Base-by-base conservation (phyloP, 768 basidiomycete genomes). In the Phlebiopsis gigantea region DNA sequence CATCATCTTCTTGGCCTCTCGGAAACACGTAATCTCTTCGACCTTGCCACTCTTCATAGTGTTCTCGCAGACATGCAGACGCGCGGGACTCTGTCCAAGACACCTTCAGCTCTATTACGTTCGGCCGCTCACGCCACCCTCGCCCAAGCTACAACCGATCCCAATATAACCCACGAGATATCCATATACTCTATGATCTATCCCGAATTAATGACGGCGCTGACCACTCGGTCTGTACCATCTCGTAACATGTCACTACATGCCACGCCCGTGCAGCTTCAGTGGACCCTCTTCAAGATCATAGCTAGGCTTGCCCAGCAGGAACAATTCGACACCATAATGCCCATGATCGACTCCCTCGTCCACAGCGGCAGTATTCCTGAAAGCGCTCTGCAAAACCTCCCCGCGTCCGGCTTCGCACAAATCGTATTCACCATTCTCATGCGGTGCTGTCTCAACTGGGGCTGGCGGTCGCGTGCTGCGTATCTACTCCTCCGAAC, bases 361-460 rank as follows among this genome's bases (percentile, higher is more conserved):
- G 72, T 79, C 19, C 64, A 78, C 15, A 66, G 62, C 15, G 71
- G 72, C 4, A 71, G 73, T 55, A 69, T 88, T 49, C 79, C 84
- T 15, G 55, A 72, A 1, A 75, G 78, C 54, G 77, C 79, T 2
- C 66, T 84, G 39, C 66, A 72, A 10, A 66, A 69, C 42, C 63
- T 72, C 14, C 73, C 78, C 39, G 65, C 70, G 14, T 66, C 70
- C 0, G 73, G 81, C 59, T 75, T 82, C 47, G 65, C 69, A 21
- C 67, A 77, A 19, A 78, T 85, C 51, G 69, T 87, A 22, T 70
- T 73, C 22, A 72, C 77, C 24, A 74, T 79, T 12, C 65, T 85
- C 30, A 72, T 80, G 9, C 76, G 77, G 45, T 73, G 84, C 6
- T 78, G 80, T 59, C 62, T 83, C 39, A 72, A 78, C 59, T 85